phyloP scores from a whole-genome alignment of 441 rosid species.

The Caryocar brasiliense region DNA sequence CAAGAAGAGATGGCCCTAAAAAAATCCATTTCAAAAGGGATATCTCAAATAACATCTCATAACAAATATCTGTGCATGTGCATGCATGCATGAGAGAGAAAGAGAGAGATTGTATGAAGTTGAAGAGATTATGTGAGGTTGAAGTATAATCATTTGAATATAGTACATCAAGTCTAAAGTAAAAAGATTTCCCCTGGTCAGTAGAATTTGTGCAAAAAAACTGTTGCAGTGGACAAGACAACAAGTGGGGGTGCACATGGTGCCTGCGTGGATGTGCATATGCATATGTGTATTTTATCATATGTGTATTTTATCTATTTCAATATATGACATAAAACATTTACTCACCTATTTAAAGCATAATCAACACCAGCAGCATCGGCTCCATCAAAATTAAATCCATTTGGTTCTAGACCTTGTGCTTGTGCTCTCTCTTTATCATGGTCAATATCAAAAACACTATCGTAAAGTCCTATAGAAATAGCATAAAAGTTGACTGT shows the following conservation, averaged over 20 bases:
- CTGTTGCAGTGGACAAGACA: too few species aligned
- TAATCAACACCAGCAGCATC: constrained; percentile 75
- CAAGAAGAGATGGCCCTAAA: constrained; percentile 85
- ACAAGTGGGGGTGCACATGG: too few species aligned
- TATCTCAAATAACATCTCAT: neutral
- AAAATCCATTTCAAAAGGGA: neutral
- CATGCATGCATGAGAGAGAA: neutral
- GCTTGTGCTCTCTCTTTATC: constrained; percentile 82
- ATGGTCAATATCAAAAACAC: constrained; percentile 87
- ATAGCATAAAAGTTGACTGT: constrained; percentile 11
- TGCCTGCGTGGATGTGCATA: too few species aligned
- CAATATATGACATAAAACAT: neutral
- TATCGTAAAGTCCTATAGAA: constrained; percentile 70
- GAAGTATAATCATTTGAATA: too few species aligned
- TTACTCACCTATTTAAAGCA: constrained; percentile 69
- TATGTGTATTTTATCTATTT: neutral
- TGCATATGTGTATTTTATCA: neutral
- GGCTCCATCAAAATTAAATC: constrained; percentile 84
- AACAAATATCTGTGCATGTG: neutral
- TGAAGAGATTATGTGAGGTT: too few species aligned
- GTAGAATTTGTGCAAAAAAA: too few species aligned
- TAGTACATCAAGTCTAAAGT: too few species aligned
- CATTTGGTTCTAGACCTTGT: constrained; percentile 79
- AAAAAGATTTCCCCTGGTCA: too few species aligned
- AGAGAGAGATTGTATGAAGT: neutral